A percentile compares a stretch with the other conserved stretches of the same genome.
Evolutionary conservation across 2,329 filamentous ascomycete genomes (phyloP).

Genomic region (Calonectria pseudoturangicola): DNA sequence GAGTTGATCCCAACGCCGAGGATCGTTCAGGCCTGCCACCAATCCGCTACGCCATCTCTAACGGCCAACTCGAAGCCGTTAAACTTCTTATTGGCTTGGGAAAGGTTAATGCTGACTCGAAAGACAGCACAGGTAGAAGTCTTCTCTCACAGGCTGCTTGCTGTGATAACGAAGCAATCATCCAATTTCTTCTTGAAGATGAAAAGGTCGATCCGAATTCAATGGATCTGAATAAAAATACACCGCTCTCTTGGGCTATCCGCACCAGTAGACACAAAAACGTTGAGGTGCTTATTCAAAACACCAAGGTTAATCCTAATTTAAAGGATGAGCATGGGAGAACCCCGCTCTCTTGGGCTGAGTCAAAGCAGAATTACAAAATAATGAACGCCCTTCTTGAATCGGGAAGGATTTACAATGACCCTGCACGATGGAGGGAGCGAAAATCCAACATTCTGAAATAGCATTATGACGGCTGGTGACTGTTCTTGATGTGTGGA

Average conservation of each 20-base stretch:
- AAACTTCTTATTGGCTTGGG: background rate
- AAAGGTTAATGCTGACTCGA: background rate
- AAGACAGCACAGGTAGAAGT: background rate
- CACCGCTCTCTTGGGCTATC: background rate
- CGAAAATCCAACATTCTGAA: too few species aligned
- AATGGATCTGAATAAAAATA: background rate
- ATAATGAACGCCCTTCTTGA: background rate
- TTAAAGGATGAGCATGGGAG: too few species aligned
- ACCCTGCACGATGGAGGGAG: too few species aligned
- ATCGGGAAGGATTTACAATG: background rate
- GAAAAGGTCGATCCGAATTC: background rate
- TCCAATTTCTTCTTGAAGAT: background rate
- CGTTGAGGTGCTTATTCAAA: too few species aligned
- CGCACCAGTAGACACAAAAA: too few species aligned
- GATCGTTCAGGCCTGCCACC: background rate
- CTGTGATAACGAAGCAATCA: too few species aligned
- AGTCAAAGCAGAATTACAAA: rapidly evolving
- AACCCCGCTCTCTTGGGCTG: background rate
- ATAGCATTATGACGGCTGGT: too few species aligned
- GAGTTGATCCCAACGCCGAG: background rate
- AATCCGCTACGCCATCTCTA: background rate
- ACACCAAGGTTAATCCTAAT: too few species aligned
- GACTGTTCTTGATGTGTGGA: too few species aligned
- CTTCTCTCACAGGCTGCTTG: background rate
- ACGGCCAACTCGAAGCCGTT: background rate